These are phyloP conservation scores for Blastomyces gilchristii DNA, from an alignment of 2,329 filamentous ascomycete species.

Conservation along the genomic window DNA sequence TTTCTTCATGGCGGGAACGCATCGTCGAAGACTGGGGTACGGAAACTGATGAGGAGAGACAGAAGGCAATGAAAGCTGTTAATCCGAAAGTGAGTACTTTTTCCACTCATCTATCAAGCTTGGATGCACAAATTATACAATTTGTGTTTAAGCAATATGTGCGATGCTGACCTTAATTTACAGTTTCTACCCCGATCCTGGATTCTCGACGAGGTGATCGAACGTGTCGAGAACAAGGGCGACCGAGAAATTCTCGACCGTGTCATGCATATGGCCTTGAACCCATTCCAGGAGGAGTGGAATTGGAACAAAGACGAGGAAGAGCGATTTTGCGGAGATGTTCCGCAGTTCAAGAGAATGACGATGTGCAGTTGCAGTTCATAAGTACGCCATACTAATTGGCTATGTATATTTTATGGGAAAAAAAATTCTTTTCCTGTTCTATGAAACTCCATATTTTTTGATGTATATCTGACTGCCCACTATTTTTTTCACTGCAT, in stretches of 20 bases:
- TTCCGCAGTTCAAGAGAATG: conserved; percentile 63
- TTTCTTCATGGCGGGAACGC: conserved; percentile 64
- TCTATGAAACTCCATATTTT: not conserved
- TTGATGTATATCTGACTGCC: not conserved
- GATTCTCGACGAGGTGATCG: conserved; percentile 89
- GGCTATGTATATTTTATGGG: not conserved
- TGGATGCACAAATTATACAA: not conserved
- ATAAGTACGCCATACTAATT: conserved; percentile 28
- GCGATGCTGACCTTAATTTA: not conserved
- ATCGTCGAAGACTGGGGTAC: conserved; percentile 66
- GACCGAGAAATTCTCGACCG: conserved; percentile 69
- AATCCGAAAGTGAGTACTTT: conserved; percentile 59
- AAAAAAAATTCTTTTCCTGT: not conserved
- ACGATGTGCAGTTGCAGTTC: conserved; percentile 97
- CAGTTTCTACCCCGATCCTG: conserved; percentile 78
- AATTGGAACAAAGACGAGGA: conserved; percentile 61
- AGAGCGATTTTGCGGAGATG: conserved; percentile 72
- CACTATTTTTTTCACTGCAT: not conserved
- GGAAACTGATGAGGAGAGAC: conserved; percentile 52
- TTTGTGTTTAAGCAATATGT: not conserved
- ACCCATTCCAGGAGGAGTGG: conserved; percentile 69
- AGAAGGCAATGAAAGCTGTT: conserved; percentile 65
- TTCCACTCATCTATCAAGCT: not conserved
- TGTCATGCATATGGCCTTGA: conserved; percentile 70
- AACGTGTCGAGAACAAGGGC: conserved; percentile 70